Evolutionary conservation across 139 green algal species (phyloP).

Genomic region (Diplosphaera chodatii): DNA sequence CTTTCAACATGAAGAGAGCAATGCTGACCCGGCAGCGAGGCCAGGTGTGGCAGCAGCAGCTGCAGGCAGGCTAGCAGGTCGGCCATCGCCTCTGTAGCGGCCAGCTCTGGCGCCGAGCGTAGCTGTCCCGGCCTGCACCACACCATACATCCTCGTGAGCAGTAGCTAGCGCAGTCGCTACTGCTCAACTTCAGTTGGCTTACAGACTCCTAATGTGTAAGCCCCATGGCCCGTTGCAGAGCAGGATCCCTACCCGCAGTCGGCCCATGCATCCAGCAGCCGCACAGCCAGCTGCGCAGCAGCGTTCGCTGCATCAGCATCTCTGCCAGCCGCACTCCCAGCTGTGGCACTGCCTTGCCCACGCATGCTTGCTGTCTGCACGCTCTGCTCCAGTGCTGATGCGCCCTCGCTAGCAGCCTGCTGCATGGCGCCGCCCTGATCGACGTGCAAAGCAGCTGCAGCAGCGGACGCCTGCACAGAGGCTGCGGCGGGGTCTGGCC

Average conservation of each 20-base stretch:
- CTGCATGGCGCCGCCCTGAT: too few relatives aligned
- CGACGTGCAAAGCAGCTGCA: too few relatives aligned
- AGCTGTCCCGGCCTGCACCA: slow-evolving; percentile 38
- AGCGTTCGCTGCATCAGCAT: not conserved
- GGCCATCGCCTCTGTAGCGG: slow-evolving; percentile 15
- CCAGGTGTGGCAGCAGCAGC: slow-evolving; percentile 17
- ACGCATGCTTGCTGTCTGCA: too few relatives aligned
- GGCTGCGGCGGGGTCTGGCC: not conserved
- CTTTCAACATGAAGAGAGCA: too few relatives aligned
- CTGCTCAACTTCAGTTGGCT: too few relatives aligned
- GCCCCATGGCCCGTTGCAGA: too few relatives aligned
- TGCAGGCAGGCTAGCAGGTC: slow-evolving; percentile 16
- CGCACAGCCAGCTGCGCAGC: slow-evolving; percentile 25
- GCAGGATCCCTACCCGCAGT: too few relatives aligned
- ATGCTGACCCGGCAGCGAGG: not conserved
- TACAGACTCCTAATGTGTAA: too few relatives aligned
- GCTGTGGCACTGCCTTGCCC: too few relatives aligned
- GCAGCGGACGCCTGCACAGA: not conserved
- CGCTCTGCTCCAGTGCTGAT: too few relatives aligned
- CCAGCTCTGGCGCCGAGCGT: slow-evolving; percentile 27
- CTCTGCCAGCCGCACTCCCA: not conserved
- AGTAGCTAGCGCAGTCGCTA: too few relatives aligned
- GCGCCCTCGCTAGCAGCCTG: not conserved
- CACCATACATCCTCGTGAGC: too few relatives aligned
- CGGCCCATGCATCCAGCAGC: slow-evolving; percentile 46